phyloP scores from a whole-genome alignment of 331 rosid species.

The Rhamnella rubrinervis region DNA sequence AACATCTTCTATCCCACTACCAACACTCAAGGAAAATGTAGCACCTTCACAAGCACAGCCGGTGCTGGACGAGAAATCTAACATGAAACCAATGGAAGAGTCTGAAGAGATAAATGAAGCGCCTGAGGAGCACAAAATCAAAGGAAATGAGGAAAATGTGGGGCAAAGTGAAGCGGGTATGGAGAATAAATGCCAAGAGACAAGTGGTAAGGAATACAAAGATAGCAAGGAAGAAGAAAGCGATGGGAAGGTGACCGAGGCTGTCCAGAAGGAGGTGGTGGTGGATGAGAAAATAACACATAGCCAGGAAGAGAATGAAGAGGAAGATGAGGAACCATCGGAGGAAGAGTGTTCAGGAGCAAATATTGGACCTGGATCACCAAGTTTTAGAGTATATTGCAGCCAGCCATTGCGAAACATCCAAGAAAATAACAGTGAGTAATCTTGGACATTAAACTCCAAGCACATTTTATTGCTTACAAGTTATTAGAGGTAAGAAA shows the following conservation, averaged over 20 bases:
- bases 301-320: constrained; percentile 4
- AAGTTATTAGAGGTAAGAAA: not conserved
- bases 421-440: constrained; percentile 16
- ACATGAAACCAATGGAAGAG: not conserved
- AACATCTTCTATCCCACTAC: no score
- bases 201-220: not conserved
- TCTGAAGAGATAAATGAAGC: not conserved
- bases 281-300: constrained; percentile 18
- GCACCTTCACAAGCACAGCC: not conserved
- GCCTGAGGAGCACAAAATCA: not conserved
- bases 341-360: constrained; percentile 7
- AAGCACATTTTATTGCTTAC: not conserved
- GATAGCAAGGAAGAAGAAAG: not conserved
- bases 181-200: not conserved
- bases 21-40: not conserved
- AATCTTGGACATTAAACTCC: not conserved
- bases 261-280: constrained; percentile 24
- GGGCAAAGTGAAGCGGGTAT: no score
- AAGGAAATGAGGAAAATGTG: not conserved
- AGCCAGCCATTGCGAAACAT: constrained; percentile 5
- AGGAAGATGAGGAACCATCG: constrained; percentile 22
- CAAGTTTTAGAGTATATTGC: constrained; percentile 74
- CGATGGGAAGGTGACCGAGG: not conserved
- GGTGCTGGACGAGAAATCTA: constrained; percentile 10
- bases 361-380: constrained; percentile 43